A percentile compares a stretch with the other conserved stretches of the same genome.
Conservation (phyloP, 768 basidiomycete species). For the Auriscalpium microsporum region DNA sequence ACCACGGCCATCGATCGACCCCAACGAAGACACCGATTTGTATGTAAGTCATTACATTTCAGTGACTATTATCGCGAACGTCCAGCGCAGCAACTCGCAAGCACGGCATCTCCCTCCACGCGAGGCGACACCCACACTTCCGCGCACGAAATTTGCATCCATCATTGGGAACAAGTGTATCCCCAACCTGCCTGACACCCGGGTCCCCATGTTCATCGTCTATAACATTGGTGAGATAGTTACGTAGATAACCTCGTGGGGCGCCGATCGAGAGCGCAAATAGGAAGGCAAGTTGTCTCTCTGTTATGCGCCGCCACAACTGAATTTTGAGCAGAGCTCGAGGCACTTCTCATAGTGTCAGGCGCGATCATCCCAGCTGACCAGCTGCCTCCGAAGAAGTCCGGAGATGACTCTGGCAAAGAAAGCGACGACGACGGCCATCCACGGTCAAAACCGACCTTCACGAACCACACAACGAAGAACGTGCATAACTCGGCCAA, state of each 20-base stretch:
- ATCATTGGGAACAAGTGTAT: slow-evolving; percentile 95
- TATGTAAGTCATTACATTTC: slow-evolving; percentile 50
- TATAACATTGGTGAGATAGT: slow-evolving; percentile 90
- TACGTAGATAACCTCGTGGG: slow-evolving; percentile 81
- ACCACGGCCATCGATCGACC: slow-evolving; percentile 65
- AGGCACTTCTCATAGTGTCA: slow-evolving; percentile 57
- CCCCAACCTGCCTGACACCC: slow-evolving; percentile 86
- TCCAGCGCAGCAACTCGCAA: slow-evolving; percentile 70
- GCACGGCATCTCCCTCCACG: slow-evolving; percentile 83
- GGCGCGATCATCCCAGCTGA: slow-evolving; percentile 57
- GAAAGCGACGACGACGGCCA: slow-evolving; percentile 40
- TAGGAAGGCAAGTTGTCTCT: slow-evolving; percentile 46
- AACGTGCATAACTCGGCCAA: slow-evolving; percentile 43
- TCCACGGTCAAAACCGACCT: slow-evolving; percentile 49
- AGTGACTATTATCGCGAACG: background rate
- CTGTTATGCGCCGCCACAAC: slow-evolving; percentile 4
- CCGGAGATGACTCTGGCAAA: slow-evolving; percentile 35
- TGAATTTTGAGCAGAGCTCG: slow-evolving; percentile 43
- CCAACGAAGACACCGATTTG: slow-evolving; percentile 96
- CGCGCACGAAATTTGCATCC: slow-evolving; percentile 91
- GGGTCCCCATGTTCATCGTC: slow-evolving; percentile 85
- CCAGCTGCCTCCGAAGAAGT: slow-evolving; percentile 24
- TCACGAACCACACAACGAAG: slow-evolving; percentile 45
- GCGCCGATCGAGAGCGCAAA: slow-evolving; percentile 65
- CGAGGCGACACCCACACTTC: slow-evolving; percentile 56